Evolutionary conservation across 2,329 filamentous ascomycete genomes (phyloP), one percentile per base, ranked within the genome.

Genomic region (Sarocladiaceae sp.): DNA sequence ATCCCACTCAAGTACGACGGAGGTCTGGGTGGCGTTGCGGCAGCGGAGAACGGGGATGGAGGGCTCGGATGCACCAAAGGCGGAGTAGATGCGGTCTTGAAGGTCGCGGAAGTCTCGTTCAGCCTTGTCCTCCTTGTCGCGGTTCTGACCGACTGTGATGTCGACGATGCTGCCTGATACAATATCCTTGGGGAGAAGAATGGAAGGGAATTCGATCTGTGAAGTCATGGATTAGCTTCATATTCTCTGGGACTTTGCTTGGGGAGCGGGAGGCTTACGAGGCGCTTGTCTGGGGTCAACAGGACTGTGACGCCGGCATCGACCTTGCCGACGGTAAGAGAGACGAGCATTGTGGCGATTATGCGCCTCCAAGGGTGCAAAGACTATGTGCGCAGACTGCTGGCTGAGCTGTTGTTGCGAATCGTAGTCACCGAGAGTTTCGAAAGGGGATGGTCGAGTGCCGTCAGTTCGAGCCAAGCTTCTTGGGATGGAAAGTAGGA

Each of bases 1-100:
- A 52, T 97, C 93, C 93, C 93, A 98, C 68, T 97, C 93, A 43
- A 98, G 85, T 29, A 98, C 93, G 35, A 97, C 85, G 21, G 88
- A 94, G n/a, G 93, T 98, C 67, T 98, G 93, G 1, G 93, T 98
- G 45, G 91, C 90, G 74, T 97, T 98, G 67, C 89, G 85, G 66
- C 93, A 94, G 58, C 89, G 87, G 27, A 98, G 80, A 42, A 85
- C 67, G 6, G 93, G 93, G 1, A 84, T 72, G 19, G 77, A 69
- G 24, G 93, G 93, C 46, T 88, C 83, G 48, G 78, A 73, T 53
- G 86, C 80, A 55, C 93, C 93, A 63, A 97, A 97, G 44, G 86
- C 85, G 55, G 77, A 74, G 66, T 85, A 85, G 69, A 98, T 97
- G 55, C 83, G 82, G 57, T 85, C 81, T 69, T 98, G 93, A n/a